Base-by-base conservation (phyloP, 495 filamentous ascomycete genomes). In the Lophiostoma macrostomum region DNA sequence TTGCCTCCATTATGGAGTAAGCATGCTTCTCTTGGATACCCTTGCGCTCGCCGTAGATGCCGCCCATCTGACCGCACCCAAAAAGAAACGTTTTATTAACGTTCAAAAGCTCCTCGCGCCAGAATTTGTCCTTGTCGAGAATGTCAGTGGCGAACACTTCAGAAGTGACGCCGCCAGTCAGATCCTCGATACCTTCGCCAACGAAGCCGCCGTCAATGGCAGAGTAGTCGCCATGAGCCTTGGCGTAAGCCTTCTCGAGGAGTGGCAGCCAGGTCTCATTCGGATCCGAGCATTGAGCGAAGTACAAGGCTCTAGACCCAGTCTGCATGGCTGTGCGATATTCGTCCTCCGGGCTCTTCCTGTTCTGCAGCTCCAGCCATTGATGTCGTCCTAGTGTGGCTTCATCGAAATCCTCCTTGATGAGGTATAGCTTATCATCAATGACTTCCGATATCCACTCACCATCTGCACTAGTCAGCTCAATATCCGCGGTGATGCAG, bases 211-310 rank as follows among this genome's bases (percentile, higher is more conserved):
- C 89, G 53, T 91, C 85, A 39, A 96, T 90, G 1, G 89, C 77
- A 10, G 80, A 76, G 61, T 85, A 95, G 65, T 93, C 88, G 3
- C 89, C 90, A 61, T 97, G 91, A 10, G 90, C 90, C 67, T 97
- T 97, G 37, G 91, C 91, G 69, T 93, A 97, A 0, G 91, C 91
- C 69, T 97, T 97, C 64, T 97, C 91, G 3, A 97, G 78, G 38
- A 97, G 71, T 0, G 91, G 91, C 22, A 97, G 73, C 91, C 91
- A 97, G 0, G 90, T 97, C 72, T 97, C 91, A 63, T 94, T 91
- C 20, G 81, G 76, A 62, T 90, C 81, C 58, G 81, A 79, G 67
- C 90, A 95, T 60, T 90, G 87, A 0, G 89, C 88, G 71, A 94
- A 95, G 59, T 87, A 90, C 5, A 97, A 66, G 0, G 90, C 86